These are phyloP conservation scores for Aspergillus brasiliensis DNA, from an alignment of 2,329 filamentous ascomycete species.

Conservation along the genomic window DNA sequence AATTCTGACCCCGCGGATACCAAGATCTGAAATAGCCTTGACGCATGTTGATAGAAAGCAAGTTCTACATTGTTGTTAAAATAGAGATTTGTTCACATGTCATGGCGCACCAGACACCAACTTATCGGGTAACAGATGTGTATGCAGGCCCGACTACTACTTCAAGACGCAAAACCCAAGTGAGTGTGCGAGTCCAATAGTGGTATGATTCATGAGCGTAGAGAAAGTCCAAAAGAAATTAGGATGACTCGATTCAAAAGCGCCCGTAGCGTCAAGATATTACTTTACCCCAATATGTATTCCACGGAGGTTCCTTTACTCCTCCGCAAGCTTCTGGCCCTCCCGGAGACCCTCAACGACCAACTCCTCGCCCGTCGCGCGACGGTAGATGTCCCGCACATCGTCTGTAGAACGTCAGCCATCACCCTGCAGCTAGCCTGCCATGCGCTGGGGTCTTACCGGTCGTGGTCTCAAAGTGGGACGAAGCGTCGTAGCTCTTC, in stretches of 20 bases:
- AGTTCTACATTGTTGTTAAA: not conserved
- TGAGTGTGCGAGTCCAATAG: conserved; percentile 15
- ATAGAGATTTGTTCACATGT: not conserved
- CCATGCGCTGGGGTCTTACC: conserved; percentile 42
- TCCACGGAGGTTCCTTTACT: conserved; percentile 30
- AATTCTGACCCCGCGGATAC: conserved; percentile 55
- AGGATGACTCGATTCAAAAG: conserved; percentile 29
- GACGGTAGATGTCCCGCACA: conserved; percentile 88
- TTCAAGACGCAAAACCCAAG: conserved; percentile 4
- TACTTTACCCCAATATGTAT: conserved; percentile 18
- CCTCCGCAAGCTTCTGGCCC: conserved; percentile 52
- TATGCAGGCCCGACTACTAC: conserved; percentile 1
- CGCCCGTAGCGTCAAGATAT: conserved; percentile 33
- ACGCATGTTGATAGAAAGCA: conserved; percentile 5
- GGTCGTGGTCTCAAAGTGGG: conserved; percentile 91
- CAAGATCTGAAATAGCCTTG: no score
- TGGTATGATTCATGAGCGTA: conserved; percentile 21
- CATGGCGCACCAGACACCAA: not conserved
- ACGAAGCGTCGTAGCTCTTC: conserved; percentile 97
- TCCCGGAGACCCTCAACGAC: conserved; percentile 86
- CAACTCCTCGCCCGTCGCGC: conserved; percentile 80
- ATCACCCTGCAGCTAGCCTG: not conserved
- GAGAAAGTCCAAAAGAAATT: conserved; percentile 29
- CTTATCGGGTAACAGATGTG: not conserved
- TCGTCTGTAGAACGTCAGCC: conserved; percentile 65